These are phyloP conservation scores for Rhodomyrtus psidioides DNA, from an alignment of 441 rosid species.

Conservation along the genomic window DNA sequence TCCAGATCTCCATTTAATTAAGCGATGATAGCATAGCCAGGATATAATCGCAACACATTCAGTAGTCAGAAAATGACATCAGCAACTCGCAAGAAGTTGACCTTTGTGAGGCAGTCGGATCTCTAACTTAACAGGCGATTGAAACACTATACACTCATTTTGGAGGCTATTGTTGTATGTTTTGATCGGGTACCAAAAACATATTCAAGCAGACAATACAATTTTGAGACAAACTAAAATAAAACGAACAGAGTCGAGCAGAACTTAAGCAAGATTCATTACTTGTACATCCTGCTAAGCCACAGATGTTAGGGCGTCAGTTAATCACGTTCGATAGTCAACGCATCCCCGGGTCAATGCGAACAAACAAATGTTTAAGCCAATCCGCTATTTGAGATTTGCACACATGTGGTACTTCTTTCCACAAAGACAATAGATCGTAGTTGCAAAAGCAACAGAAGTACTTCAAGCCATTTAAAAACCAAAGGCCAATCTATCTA, in stretches of 20 bases:
- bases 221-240: neutral
- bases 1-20: neutral
- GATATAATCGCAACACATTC: neutral
- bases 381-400: neutral
- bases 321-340: neutral
- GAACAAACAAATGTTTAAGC: neutral
- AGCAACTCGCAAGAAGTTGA: neutral
- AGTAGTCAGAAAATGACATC: neutral
- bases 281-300: neutral
- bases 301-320: neutral
- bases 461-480: neutral
- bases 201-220: neutral
- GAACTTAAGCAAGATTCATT: neutral
- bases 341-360: neutral
- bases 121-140: neutral
- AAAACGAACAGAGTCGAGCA: neutral
- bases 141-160: neutral
- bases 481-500: neutral
- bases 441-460: neutral
- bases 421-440: neutral
- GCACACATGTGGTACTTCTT: neutral
- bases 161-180: neutral
- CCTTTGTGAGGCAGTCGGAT: neutral
- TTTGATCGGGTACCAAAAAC: neutral
- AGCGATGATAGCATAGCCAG: neutral